Conservation (phyloP, 2,329 filamentous ascomycete genomes). For the Blastomyces silverae region DNA sequence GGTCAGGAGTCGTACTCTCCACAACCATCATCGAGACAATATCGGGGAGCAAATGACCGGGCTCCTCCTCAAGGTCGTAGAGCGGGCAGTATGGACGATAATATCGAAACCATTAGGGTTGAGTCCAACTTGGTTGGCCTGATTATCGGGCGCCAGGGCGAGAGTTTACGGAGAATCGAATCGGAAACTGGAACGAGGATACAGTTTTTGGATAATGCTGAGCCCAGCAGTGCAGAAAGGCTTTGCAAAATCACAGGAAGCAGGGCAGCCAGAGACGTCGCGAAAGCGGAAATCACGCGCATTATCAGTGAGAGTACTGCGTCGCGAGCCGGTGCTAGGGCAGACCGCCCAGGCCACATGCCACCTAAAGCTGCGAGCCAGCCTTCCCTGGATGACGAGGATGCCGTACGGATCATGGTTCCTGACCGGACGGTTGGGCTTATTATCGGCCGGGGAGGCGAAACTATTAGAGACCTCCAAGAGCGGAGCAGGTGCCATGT, state of each 20-base stretch:
- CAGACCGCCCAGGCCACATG: slow-evolving; percentile 6
- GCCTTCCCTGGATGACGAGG: slow-evolving; percentile 64
- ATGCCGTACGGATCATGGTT: slow-evolving; percentile 88
- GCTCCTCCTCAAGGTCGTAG: slow-evolving; percentile 46
- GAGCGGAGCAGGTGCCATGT: slow-evolving; percentile 91
- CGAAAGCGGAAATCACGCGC: slow-evolving; percentile 73
- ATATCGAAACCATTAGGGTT: slow-evolving; percentile 74
- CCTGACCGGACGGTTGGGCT: slow-evolving; percentile 86
- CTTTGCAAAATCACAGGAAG: slow-evolving; percentile 81
- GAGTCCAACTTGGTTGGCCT: slow-evolving; percentile 81
- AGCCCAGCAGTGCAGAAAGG: slow-evolving; percentile 63
- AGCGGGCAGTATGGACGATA: slow-evolving; percentile 52
- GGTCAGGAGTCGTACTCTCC: slow-evolving; percentile 53
- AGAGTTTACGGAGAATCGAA: slow-evolving; percentile 81
- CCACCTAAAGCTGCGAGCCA: slow-evolving; percentile 15
- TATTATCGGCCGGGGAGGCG: slow-evolving; percentile 87
- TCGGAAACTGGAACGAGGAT: slow-evolving; percentile 74
- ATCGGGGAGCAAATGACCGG: slow-evolving; percentile 47
- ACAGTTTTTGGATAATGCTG: slow-evolving; percentile 74
- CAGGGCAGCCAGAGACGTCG: slow-evolving; percentile 63
- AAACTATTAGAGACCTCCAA: slow-evolving; percentile 87
- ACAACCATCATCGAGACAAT: slow-evolving; percentile 45
- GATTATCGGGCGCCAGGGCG: slow-evolving; percentile 84
- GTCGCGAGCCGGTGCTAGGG: slow-evolving; percentile 22
- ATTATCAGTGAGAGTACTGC: slow-evolving; percentile 83